Conservation (phyloP, 257 asterid species). For the Salvia rosmarinus region DNA sequence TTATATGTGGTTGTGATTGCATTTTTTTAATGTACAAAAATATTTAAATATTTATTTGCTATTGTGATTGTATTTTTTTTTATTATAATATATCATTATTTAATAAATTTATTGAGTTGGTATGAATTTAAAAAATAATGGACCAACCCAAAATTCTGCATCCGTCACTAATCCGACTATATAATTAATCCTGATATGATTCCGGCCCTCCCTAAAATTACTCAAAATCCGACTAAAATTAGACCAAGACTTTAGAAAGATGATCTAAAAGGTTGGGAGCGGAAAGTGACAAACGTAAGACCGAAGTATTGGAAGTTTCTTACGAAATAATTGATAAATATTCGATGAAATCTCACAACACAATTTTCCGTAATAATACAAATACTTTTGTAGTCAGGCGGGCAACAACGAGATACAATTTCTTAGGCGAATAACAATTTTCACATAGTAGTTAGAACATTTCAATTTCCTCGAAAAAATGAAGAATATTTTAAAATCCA, state of each 20-base stretch:
- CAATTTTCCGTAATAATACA: not conserved
- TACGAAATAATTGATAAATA: not conserved
- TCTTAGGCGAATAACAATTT: not conserved
- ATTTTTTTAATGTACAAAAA: no score
- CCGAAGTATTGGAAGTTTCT: conserved; percentile 24
- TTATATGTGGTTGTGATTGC: no score
- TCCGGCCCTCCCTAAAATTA: not conserved
- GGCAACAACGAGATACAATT: not conserved
- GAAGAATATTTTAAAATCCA: conserved; percentile 10
- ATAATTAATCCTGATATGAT: no score
- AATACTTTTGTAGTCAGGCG: not conserved
- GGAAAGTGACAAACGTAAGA: not conserved
- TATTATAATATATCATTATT: no score
- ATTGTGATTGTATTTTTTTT: no score
- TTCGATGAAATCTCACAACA: conserved; percentile 23
- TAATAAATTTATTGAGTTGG: no score
- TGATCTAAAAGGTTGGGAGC: not conserved
- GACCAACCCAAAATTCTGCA: no score
- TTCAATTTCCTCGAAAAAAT: conserved; percentile 29
- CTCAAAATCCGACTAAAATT: not conserved
- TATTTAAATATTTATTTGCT: no score
- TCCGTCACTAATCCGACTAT: no score
- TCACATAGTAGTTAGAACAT: not conserved
- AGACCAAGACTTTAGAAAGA: not conserved
- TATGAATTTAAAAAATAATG: no score